Base-by-base conservation (phyloP, 768 basidiomycete species). In the Polyporus arcularius region DNA sequence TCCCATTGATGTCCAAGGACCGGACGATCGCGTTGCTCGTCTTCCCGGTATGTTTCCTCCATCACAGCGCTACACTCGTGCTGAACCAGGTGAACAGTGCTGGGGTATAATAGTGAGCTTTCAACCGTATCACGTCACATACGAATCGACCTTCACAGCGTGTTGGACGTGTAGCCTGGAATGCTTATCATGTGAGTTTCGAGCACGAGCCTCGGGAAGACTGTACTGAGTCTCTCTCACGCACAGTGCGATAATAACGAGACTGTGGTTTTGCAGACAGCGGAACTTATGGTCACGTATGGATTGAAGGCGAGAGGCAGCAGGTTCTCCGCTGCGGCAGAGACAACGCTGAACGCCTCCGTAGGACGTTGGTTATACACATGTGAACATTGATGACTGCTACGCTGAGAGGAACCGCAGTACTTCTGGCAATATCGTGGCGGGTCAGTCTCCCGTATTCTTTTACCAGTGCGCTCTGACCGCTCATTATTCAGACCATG, bases 351-450 rank as follows among this genome's bases (percentile, higher is more conserved):
- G 16, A 38, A 43, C 11, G 1, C 42, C 15, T n/a, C 15, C n/a
- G 4, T 41, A 86, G 84, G 82, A 83, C 55, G 78, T 76, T 38
- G 86, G 86, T 1, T 88, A 88, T 65, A 73, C 78, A 55, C 77
- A 83, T 63, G 73, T 88, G 58, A 87, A 85, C 57, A 68, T 88
- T 30, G 86, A 88, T 57, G 86, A 88, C 59, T 88, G 86, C 63
- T 88, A 85, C 63, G 80, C 86, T 2, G 81, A 84, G 71, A 86
- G 81, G 65, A 67, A 82, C 48, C 78, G 86, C 40, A 84, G 71
- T 58, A 64, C 74, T 4, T 61, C 67, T 9, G 86, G 86, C 1
- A 76, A 84, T 64, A 82, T 88, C n/a, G 77, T 85, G 51, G 84
- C 82, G 35, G 78, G 86, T 85, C 51, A 30, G 79, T 67, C 30